Evolutionary conservation across 2,329 filamentous ascomycete species (phyloP).

Genomic region (Hymenoscyphus linearis): DNA sequence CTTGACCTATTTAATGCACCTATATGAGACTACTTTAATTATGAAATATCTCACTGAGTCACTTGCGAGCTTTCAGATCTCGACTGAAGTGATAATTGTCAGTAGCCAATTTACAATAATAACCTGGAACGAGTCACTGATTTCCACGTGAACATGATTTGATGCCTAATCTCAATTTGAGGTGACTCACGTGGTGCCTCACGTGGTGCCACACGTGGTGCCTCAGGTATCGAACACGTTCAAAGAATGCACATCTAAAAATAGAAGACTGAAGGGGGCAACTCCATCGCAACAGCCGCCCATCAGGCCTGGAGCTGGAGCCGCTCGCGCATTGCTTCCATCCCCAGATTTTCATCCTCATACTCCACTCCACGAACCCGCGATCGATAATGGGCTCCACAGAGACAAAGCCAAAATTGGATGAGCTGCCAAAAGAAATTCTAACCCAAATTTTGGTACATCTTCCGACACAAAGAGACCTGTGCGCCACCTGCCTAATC

Average conservation of each 20-base stretch:
- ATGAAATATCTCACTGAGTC: too few relatives aligned
- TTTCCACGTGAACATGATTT: background rate
- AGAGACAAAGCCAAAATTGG: background rate
- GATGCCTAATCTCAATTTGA: background rate
- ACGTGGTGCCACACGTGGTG: too few relatives aligned
- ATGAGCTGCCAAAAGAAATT: slow-evolving; percentile 36
- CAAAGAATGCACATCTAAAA: background rate
- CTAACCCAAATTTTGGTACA: slow-evolving; percentile 38
- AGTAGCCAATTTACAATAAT: too few relatives aligned
- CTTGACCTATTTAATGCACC: too few relatives aligned
- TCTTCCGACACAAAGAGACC: slow-evolving; percentile 36
- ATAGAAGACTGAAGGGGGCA: background rate
- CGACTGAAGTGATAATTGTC: too few relatives aligned
- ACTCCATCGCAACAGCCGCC: background rate
- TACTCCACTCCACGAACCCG: background rate
- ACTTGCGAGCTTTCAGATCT: too few relatives aligned
- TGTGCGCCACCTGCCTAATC: slow-evolving; percentile 41
- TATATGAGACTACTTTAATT: too few relatives aligned
- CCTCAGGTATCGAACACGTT: background rate
- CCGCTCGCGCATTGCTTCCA: background rate
- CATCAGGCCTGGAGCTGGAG: background rate
- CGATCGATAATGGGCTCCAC: slow-evolving; percentile 5
- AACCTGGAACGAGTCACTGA: too few relatives aligned
- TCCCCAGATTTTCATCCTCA: background rate
- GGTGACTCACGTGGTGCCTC: too few relatives aligned